phyloP scores from a whole-genome alignment of 2,329 filamentous ascomycete genomes.

The Fusarium haematococcum region DNA sequence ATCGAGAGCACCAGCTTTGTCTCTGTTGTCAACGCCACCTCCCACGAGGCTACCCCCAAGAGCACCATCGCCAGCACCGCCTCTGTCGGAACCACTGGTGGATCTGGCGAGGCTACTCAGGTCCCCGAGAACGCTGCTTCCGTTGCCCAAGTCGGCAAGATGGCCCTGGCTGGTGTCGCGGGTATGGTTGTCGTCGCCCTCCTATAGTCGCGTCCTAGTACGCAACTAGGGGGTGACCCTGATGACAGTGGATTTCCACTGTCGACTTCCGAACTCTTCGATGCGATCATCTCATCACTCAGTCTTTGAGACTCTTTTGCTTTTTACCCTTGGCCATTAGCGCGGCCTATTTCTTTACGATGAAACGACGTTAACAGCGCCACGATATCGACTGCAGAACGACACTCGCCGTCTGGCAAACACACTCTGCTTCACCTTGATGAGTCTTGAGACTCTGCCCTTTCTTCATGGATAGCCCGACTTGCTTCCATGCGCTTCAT shows the following conservation, averaged over 20 bases:
- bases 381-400: slow-evolving; percentile 39
- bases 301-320: slow-evolving; percentile 34
- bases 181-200: slow-evolving; percentile 64
- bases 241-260: slow-evolving; percentile 18
- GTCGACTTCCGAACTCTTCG: slow-evolving; percentile 30
- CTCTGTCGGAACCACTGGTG: slow-evolving; percentile 40
- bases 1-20: slow-evolving; percentile 31
- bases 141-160: slow-evolving; percentile 56
- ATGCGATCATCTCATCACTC: slow-evolving; percentile 32
- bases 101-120: slow-evolving; percentile 48
- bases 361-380: slow-evolving; percentile 43
- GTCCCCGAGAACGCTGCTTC: slow-evolving; percentile 57
- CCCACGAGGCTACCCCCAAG: slow-evolving; percentile 39
- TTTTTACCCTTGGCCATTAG: slow-evolving; percentile 27
- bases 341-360: slow-evolving; percentile 40
- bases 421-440: slow-evolving; percentile 39
- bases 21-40: slow-evolving; percentile 45
- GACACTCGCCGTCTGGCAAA: slow-evolving; percentile 32
- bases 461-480: slow-evolving; percentile 39
- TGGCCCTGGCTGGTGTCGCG: slow-evolving; percentile 62
- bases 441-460: slow-evolving; percentile 41
- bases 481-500: slow-evolving; percentile 43
- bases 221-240: neutral
- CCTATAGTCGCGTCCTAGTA: slow-evolving; percentile 55
- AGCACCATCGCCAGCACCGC: slow-evolving; percentile 19